Evolutionary conservation across 1,284 basidiomycete species (phyloP), one percentile per base, ranked within the genome.

Genomic region (Papiliotrema fonsecae): DNA sequence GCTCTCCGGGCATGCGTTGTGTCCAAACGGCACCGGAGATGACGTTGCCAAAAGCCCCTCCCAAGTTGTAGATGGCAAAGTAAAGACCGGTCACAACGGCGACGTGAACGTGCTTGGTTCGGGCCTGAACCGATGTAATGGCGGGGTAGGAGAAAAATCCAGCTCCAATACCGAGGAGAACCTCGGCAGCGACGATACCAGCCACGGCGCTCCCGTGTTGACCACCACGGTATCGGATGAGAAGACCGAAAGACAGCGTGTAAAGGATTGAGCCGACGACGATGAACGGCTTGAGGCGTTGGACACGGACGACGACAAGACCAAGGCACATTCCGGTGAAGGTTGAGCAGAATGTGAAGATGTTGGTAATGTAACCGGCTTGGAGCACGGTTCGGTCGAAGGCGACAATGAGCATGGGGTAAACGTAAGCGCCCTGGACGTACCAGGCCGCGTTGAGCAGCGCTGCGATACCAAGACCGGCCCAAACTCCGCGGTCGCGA

Each of bases 21-120:
- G 54, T 60, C 58, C 75, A 76, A 51, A 77, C 74, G 6, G 66
- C 72, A 26, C 69, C 75, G 6, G 73, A 73, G 55, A 76, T 65
- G 19, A 70, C 65, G 50, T 65, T 65, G 14, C 74, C 74, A 25
- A 76, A 54, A 0, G 70, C 68, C 16, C 63, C 64, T n/a, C 75
- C 75, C 49, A 76, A 64, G 38, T 65, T 63, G 62, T 75, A 75
- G 2, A 59, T 56, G n/a, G 72, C 62, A 24, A 74, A 63, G 56
- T 73, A 75, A 21, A 76, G 57, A 1, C 62, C 65, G 27, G 73
- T 73, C 45, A 77, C 59, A 31, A 72, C 58, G 19, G 74, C 73
- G 10, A 71, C 56, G 34, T 62, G 62, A 51, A 76, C 73, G 64
- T 77, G 75, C 39, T 58, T 57, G 4, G 73, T 69, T 4, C 62